Base-by-base conservation (phyloP, 2,329 filamentous ascomycete genomes). In the Paracamarosporium sp. region DNA sequence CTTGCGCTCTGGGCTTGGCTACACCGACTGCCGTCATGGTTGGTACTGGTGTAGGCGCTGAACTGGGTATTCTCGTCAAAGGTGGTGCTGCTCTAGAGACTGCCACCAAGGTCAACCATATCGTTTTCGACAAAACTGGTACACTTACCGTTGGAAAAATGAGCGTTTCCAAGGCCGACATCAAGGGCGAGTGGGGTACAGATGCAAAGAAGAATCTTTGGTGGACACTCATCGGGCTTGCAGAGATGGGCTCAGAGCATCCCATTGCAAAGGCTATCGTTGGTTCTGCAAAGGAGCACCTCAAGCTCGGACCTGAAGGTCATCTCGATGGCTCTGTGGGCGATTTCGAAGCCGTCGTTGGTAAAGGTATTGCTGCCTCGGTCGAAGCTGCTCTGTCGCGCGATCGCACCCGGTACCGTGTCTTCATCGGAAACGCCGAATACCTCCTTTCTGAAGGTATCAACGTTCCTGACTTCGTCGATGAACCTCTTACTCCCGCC, bases 21-120 rank as follows among this genome's bases (percentile, higher is more conserved):
- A 98, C 95, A 1, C 95, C 95, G 2, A 99, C 95, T 0, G 95
- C 95, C 2, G 93, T 99, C 74, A 98, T 99, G 95, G 95, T 99
- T 28, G 95, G 95, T 41, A 98, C 95, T n/a, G 95, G 95, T 57
- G 88, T 97, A 30, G 95, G 95, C 50, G 95, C 95, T 2, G 91
- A 97, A 77, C 90, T 97, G 67, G 95, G 95, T 24, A 99, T 99
- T 66, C 82, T 99, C n/a, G 93, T 98, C 75, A 99, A 99, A 79
- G 94, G 95, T 53, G 95, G 95, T 55, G 93, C 92, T 38, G 93
- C 93, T 28, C 82, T 99, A 3, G 94, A 99, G 80, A 92, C 87
- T 4, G 91, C 93, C 0, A 98, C 93, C 8, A 94, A 92, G 76
- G 86, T 98, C 64, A 96, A 89, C 1, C 90, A 96, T 66, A 86